A percentile compares a stretch with the other conserved stretches of the same genome.
Conservation (phyloP, 129 eudicot genomes). For the Artemisia tridentata region DNA sequence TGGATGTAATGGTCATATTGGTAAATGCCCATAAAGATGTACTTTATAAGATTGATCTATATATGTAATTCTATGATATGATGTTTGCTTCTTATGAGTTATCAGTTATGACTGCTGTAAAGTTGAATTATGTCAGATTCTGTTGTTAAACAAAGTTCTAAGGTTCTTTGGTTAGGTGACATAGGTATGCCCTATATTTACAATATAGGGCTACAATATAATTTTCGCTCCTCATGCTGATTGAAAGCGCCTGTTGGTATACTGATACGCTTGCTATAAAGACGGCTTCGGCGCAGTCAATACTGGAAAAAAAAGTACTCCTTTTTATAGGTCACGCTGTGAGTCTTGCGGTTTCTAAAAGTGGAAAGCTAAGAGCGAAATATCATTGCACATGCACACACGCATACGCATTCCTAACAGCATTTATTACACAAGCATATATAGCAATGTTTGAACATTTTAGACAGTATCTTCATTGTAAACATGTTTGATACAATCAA, state of each 20-base stretch:
- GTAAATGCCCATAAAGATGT: constrained; percentile 16
- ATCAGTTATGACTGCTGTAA: neutral
- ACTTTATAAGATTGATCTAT: neutral
- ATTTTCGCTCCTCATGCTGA: too few species aligned
- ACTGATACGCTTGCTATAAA: too few species aligned
- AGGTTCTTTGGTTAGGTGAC: neutral
- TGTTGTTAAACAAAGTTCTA: too few species aligned
- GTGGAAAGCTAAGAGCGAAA: too few species aligned
- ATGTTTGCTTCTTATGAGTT: neutral
- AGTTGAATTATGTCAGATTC: too few species aligned
- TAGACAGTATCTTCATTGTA: too few species aligned
- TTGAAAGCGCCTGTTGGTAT: neutral
- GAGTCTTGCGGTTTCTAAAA: neutral
- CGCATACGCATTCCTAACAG: too few species aligned
- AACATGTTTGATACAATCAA: too few species aligned
- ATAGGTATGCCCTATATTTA: neutral
- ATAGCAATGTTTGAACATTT: too few species aligned
- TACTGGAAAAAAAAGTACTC: neutral
- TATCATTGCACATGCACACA: too few species aligned
- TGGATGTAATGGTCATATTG: constrained; percentile 18
- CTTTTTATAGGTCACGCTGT: neutral
- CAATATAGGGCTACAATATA: neutral
- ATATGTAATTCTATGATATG: neutral
- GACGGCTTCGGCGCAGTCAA: too few species aligned
- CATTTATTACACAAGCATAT: too few species aligned